Evolutionary conservation across 495 filamentous ascomycete species (phyloP).

Genomic region (Xylaria scruposa): DNA sequence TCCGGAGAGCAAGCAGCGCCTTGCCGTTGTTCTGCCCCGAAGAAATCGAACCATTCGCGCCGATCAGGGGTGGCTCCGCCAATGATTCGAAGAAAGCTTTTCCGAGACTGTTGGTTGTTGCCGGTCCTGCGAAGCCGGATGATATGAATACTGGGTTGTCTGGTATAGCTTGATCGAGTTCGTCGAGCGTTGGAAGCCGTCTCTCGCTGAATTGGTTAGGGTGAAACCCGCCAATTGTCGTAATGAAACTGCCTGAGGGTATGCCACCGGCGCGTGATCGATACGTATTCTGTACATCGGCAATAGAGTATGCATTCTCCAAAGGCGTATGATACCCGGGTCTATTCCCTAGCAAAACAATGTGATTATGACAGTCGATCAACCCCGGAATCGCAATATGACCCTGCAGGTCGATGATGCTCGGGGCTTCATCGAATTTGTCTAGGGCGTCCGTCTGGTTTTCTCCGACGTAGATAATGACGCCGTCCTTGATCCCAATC

Average conservation of each 20-base stretch:
- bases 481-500: constrained; percentile 33
- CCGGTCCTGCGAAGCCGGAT: constrained; percentile 33
- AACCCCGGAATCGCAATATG: constrained; percentile 34
- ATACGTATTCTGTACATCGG: constrained; percentile 28
- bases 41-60: constrained; percentile 31
- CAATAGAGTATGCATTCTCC: constrained; percentile 33
- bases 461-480: constrained; percentile 38
- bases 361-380: constrained; percentile 41
- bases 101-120: constrained; percentile 34
- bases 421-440: not conserved
- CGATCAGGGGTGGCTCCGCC: constrained; percentile 1
- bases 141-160: constrained; percentile 37
- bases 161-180: constrained; percentile 34
- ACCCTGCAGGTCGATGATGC: constrained; percentile 29
- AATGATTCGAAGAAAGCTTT: constrained; percentile 31
- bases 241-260: constrained; percentile 32
- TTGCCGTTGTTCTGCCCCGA: constrained; percentile 30
- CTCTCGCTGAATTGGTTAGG: constrained; percentile 36
- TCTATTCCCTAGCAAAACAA: constrained; percentile 37
- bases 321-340: constrained; percentile 39
- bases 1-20: constrained; percentile 33
- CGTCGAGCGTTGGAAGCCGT: constrained; percentile 35
- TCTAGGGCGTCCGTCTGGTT: constrained; percentile 25
- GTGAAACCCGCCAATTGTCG: constrained; percentile 39
- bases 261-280: constrained; percentile 18